Conservation (phyloP, 2,329 filamentous ascomycete genomes). For the Botrytis deweyae region DNA sequence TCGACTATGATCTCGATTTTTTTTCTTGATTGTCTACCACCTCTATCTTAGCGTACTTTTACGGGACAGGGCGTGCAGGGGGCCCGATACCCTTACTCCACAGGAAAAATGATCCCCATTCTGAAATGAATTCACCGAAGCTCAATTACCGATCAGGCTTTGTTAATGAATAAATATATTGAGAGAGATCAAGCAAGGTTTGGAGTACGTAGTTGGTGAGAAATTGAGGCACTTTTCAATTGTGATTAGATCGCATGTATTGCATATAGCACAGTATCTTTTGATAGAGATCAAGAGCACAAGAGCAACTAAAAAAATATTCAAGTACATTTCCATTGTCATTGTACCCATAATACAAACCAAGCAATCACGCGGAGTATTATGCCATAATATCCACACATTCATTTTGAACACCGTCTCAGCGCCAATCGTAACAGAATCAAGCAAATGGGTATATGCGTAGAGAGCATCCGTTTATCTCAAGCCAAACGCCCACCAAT, state of each 20-base stretch:
- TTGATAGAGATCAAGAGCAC: not conserved
- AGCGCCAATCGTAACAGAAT: not conserved
- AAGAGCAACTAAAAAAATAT: not conserved
- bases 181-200: not conserved
- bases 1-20: not conserved
- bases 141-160: not conserved
- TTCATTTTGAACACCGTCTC: not conserved
- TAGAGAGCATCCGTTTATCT: conserved; percentile 21
- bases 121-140: not conserved
- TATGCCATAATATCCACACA: not conserved
- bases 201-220: no score
- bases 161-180: not conserved
- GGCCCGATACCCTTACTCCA: not conserved
- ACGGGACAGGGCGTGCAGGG: not conserved
- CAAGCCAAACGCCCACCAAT: conserved; percentile 20
- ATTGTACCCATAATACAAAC: not conserved
- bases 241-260: not conserved
- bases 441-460: conserved; percentile 33
- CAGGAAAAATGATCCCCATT: not conserved
- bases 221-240: no score
- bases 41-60: conserved; percentile 19
- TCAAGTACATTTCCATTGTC: not conserved
- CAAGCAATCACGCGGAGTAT: not conserved
- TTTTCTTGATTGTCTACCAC: conserved; percentile 3
- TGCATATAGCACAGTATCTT: not conserved